Conservation (phyloP, 208 protist species). For the Angomonas ambiguus region DNA sequence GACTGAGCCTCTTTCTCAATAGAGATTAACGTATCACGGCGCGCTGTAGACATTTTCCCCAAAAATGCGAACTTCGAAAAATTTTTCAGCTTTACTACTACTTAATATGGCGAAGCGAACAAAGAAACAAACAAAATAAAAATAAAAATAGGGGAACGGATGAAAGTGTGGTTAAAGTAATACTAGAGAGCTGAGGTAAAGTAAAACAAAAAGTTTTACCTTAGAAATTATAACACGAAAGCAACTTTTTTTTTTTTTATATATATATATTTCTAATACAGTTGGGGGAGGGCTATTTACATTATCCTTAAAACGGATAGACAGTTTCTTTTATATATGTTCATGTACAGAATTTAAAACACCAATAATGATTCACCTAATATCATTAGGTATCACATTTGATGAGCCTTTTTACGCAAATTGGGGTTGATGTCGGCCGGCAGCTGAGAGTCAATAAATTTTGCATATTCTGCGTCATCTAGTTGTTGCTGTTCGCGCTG, state of each 20-base stretch:
- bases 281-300: conserved; percentile 6
- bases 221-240: background rate
- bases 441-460: conserved; percentile 62
- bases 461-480: conserved; percentile 51
- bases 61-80: conserved; percentile 4
- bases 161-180: too few relatives aligned
- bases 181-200: too few relatives aligned
- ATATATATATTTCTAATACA: conserved; percentile 11
- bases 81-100: background rate
- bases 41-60: conserved; percentile 62
- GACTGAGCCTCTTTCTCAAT: conserved; percentile 69
- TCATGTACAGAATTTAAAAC: background rate
- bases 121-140: background rate
- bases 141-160: conserved; percentile 5
- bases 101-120: conserved; percentile 12
- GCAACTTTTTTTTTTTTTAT: too few relatives aligned
- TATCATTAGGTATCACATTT: conserved; percentile 20
- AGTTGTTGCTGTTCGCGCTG: conserved; percentile 28
- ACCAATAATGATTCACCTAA: background rate
- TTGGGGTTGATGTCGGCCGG: conserved; percentile 51
- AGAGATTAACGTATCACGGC: conserved; percentile 64
- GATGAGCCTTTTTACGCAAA: conserved; percentile 45
- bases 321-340: background rate
- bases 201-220: conserved; percentile 4
- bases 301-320: background rate